Evolutionary conservation across 1,284 basidiomycete species (phyloP).

Genomic region (Pisolithus thermaeus): DNA sequence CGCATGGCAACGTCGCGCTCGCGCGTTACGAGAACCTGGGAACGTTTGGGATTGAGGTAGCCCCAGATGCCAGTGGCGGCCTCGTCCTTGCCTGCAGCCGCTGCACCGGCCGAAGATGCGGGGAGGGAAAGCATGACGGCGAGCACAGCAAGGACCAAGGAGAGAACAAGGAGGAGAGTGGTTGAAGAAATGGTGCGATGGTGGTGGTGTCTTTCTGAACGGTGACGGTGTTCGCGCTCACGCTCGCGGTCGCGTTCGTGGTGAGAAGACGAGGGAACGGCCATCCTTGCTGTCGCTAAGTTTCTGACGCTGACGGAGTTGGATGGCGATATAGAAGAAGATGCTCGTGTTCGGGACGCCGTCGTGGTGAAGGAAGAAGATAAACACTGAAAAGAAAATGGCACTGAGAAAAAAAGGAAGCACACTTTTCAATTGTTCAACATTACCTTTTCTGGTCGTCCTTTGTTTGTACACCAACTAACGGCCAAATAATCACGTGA

Average conservation of each 20-base stretch:
- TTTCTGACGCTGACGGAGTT: constrained; percentile 49
- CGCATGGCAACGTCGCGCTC: constrained; percentile 71
- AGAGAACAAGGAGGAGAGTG: constrained; percentile 75
- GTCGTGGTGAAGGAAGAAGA: constrained; percentile 42
- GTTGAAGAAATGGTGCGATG: constrained; percentile 84
- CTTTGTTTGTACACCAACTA: constrained; percentile 25
- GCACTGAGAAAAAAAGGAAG: constrained; percentile 9
- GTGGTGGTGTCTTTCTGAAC: constrained; percentile 62
- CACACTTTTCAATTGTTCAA: constrained; percentile 24
- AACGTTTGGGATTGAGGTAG: constrained; percentile 71
- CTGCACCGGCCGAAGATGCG: constrained; percentile 32
- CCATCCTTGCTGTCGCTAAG: constrained; percentile 58
- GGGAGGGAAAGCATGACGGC: constrained; percentile 83
- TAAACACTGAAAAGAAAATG: background rate
- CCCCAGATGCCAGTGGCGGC: constrained; percentile 54
- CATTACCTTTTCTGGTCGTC: constrained; percentile 18
- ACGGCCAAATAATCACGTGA: constrained; percentile 27
- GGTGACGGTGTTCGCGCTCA: constrained; percentile 41
- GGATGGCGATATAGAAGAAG: constrained; percentile 72
- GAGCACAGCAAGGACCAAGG: constrained; percentile 73
- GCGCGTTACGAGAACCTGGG: constrained; percentile 68
- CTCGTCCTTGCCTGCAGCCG: constrained; percentile 32
- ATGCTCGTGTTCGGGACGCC: constrained; percentile 50
- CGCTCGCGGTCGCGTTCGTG: constrained; percentile 58
- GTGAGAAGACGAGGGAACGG: constrained; percentile 78